Conservation (phyloP, 2,329 filamentous ascomycete species). For the Trichoderma hamatum region DNA sequence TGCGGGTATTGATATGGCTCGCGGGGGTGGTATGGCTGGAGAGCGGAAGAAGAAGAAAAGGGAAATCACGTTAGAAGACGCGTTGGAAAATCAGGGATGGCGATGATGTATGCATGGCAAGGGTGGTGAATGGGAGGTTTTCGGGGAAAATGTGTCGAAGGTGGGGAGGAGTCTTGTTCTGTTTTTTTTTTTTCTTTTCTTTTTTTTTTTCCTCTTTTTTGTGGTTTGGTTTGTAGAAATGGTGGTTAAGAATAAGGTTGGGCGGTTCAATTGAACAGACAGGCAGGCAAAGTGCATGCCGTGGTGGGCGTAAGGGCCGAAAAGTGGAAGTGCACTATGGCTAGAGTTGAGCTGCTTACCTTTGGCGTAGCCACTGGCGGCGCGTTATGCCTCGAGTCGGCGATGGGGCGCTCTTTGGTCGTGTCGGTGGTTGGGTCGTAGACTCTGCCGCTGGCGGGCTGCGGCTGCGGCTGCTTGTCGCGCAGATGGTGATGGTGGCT, state of each 20-base stretch:
- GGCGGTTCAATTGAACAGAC: background rate
- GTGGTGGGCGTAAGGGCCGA: slow-evolving; percentile 12
- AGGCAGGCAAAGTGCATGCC: slow-evolving; percentile 21
- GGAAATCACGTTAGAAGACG: slow-evolving; percentile 34
- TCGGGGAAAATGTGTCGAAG: slow-evolving; percentile 15
- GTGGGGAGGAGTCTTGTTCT: background rate
- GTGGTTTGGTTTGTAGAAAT: background rate
- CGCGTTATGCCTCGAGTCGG: slow-evolving; percentile 53
- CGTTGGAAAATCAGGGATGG: slow-evolving; percentile 26
- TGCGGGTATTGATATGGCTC: slow-evolving; percentile 55
- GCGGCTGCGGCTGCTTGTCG: slow-evolving; percentile 35
- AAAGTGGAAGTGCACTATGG: slow-evolving; percentile 32
- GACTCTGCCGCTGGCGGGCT: slow-evolving; percentile 50
- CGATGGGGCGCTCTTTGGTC: slow-evolving; percentile 50
- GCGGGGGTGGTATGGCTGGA: slow-evolving; percentile 45
- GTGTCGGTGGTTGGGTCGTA: slow-evolving; percentile 59
- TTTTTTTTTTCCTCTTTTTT: background rate
- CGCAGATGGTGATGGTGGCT: slow-evolving; percentile 38
- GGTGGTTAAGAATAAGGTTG: background rate
- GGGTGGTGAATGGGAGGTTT: slow-evolving; percentile 24
- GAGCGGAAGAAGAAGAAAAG: slow-evolving; percentile 27
- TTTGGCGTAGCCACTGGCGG: slow-evolving; percentile 50
- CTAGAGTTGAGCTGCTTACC: slow-evolving; percentile 43
- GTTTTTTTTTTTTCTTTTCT: background rate
- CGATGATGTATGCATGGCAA: slow-evolving; percentile 13